phyloP scores from a whole-genome alignment of 192 early-diverging fungal species.

The Coemansia sp. region DNA sequence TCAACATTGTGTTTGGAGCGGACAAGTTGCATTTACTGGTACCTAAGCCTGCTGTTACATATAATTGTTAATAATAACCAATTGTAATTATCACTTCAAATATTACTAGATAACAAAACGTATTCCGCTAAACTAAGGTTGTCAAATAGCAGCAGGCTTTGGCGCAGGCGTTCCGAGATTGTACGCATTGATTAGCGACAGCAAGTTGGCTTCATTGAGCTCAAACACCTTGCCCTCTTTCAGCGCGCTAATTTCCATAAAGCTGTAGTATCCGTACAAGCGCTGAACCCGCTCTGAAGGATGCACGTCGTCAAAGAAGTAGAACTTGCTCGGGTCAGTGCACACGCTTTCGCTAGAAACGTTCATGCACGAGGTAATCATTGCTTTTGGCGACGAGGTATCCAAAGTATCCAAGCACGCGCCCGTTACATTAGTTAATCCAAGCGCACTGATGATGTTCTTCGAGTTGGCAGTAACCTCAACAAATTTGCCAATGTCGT shows the following conservation, averaged over 20 bases:
- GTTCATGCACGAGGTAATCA: slow-evolving; percentile 5
- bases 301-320: slow-evolving; percentile 32
- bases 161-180: slow-evolving; percentile 32
- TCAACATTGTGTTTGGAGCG: slow-evolving; percentile 4
- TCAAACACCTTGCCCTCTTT: slow-evolving; percentile 3
- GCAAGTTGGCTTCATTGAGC: slow-evolving; percentile 17
- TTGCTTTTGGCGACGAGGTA: neutral
- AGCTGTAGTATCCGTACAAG: slow-evolving; percentile 28
- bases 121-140: neutral
- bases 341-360: slow-evolving; percentile 8
- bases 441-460: slow-evolving; percentile 18
- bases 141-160: slow-evolving; percentile 20
- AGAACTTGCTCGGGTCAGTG: slow-evolving; percentile 19
- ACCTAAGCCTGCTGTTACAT: slow-evolving; percentile 5
- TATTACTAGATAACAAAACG: neutral
- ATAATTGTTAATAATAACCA: neutral
- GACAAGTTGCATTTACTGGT: slow-evolving; percentile 12
- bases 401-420: slow-evolving; percentile 12
- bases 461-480: slow-evolving; percentile 15
- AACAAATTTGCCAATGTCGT: slow-evolving; percentile 23
- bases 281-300: slow-evolving; percentile 36
- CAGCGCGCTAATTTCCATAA: slow-evolving; percentile 1
- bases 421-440: slow-evolving; percentile 17
- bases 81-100: neutral
- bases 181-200: slow-evolving; percentile 24